phyloP scores from a whole-genome alignment of 2,329 filamentous ascomycete genomes.

The Coniochaeta ligniaria region DNA sequence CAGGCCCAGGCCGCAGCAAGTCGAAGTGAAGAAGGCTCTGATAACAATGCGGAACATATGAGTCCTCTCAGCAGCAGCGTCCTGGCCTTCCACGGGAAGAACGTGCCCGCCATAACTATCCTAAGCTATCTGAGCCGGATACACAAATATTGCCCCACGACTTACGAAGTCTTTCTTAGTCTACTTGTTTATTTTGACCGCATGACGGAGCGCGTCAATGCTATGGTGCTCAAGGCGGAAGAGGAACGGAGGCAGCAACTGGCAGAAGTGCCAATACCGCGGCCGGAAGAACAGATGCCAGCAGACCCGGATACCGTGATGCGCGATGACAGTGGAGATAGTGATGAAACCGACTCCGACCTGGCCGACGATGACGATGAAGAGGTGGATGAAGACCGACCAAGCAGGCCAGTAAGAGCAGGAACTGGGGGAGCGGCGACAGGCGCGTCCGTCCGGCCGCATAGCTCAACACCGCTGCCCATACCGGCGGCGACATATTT shows the following conservation, averaged over 20 bases:
- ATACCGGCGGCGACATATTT: slow-evolving; percentile 53
- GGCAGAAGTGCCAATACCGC: slow-evolving; percentile 2
- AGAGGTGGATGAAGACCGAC: slow-evolving; percentile 10
- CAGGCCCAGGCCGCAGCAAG: slow-evolving; percentile 32
- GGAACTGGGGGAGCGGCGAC: slow-evolving; percentile 15
- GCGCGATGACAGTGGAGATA: slow-evolving; percentile 20
- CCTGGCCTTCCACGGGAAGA: slow-evolving; percentile 95
- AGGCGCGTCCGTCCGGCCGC: slow-evolving; percentile 5
- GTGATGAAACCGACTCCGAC: slow-evolving; percentile 42
- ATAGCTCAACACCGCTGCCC: slow-evolving; percentile 9
- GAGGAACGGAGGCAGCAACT: slow-evolving; percentile 32
- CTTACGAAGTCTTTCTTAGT: slow-evolving; percentile 95
- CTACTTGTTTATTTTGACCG: slow-evolving; percentile 95
- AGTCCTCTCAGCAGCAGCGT: slow-evolving; percentile 58
- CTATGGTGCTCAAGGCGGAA: slow-evolving; percentile 63
- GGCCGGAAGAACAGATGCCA: not conserved
- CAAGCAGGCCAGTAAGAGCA: slow-evolving; percentile 9
- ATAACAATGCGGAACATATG: slow-evolving; percentile 33
- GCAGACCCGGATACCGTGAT: not conserved
- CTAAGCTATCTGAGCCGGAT: slow-evolving; percentile 92
- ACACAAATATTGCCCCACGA: slow-evolving; percentile 98
- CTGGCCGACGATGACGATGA: slow-evolving; percentile 38
- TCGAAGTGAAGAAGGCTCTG: slow-evolving; percentile 11
- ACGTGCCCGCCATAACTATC: slow-evolving; percentile 94
- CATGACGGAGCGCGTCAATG: slow-evolving; percentile 95